Evolutionary conservation across 495 filamentous ascomycete genomes (phyloP).

Genomic region (Neurospora tetraspora): DNA sequence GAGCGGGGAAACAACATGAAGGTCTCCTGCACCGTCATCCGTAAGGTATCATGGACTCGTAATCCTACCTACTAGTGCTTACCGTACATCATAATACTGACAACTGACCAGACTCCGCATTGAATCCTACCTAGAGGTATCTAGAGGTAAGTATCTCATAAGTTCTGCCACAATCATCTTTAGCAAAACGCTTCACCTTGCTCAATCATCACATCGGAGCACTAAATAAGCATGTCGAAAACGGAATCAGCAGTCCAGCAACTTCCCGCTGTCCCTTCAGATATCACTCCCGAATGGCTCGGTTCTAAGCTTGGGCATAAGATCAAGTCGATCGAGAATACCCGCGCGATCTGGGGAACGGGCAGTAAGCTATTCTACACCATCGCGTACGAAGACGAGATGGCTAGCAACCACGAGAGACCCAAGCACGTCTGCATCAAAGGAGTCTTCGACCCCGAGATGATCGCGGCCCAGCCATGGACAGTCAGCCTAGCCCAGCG

Average conservation of each 20-base stretch:
- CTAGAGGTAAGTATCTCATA: not conserved
- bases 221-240: conserved; percentile 3
- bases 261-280: conserved; percentile 11
- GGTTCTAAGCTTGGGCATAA: conserved; percentile 17
- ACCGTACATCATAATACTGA: not conserved
- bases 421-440: conserved; percentile 24
- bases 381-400: conserved; percentile 18
- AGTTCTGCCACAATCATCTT: not conserved
- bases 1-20: no score
- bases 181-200: not conserved
- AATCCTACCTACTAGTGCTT: not conserved
- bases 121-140: no score
- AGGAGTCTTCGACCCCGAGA: conserved; percentile 24
- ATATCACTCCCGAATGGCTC: conserved; percentile 19
- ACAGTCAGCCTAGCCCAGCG: conserved; percentile 24
- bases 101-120: not conserved
- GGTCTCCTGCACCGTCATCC: not conserved
- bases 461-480: conserved; percentile 22
- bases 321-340: conserved; percentile 20
- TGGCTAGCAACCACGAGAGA: not conserved
- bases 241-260: not conserved
- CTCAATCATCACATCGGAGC: not conserved
- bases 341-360: conserved; percentile 19
- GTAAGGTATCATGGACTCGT: not conserved
- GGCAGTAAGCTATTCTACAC: conserved; percentile 23